Conservation (phyloP, 371 early-diverging fungal species). For the Actinomucor elegans region DNA sequence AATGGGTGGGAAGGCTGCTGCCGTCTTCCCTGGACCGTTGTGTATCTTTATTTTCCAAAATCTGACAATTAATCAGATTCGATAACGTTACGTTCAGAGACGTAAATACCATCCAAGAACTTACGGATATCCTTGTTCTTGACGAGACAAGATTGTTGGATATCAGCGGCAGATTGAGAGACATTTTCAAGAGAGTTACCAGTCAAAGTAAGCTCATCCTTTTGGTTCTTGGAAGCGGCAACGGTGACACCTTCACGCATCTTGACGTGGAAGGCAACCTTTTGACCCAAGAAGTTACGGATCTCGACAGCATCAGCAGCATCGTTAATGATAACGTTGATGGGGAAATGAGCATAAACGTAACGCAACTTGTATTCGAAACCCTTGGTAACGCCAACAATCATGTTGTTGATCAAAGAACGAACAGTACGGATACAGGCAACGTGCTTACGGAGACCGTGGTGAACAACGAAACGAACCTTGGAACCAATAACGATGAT, state of each 20-base stretch:
- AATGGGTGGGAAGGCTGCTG: slow-evolving; percentile 49
- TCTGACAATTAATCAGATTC: slow-evolving; percentile 5
- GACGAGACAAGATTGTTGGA: slow-evolving; percentile 76
- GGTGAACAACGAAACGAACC: slow-evolving; percentile 92
- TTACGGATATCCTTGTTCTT: slow-evolving; percentile 98
- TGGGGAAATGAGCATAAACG: slow-evolving; percentile 99
- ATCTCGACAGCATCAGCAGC: slow-evolving; percentile 89
- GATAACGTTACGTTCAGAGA: slow-evolving; percentile 65
- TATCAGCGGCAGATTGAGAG: slow-evolving; percentile 93
- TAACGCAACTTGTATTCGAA: slow-evolving; percentile 99
- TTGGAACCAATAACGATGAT: slow-evolving; percentile 53
- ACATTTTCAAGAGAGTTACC: slow-evolving; percentile 98
- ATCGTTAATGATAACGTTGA: slow-evolving; percentile 93
- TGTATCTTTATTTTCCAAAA: slow-evolving; percentile 43
- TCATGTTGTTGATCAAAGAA: neutral
- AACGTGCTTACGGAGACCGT: slow-evolving; percentile 97
- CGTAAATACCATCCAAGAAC: slow-evolving; percentile 99
- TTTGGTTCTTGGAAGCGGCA: slow-evolving; percentile 82
- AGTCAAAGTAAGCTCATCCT: slow-evolving; percentile 96
- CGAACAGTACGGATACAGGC: slow-evolving; percentile 97
- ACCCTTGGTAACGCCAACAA: slow-evolving; percentile 89
- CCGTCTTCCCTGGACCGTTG: slow-evolving; percentile 44
- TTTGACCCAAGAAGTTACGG: slow-evolving; percentile 99
- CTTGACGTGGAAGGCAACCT: slow-evolving; percentile 86
- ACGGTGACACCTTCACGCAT: slow-evolving; percentile 94